Evolutionary conservation across 148 eudicot genomes (phyloP), one percentile per base, ranked within the genome.

Genomic region (Rhododendron molle): DNA sequence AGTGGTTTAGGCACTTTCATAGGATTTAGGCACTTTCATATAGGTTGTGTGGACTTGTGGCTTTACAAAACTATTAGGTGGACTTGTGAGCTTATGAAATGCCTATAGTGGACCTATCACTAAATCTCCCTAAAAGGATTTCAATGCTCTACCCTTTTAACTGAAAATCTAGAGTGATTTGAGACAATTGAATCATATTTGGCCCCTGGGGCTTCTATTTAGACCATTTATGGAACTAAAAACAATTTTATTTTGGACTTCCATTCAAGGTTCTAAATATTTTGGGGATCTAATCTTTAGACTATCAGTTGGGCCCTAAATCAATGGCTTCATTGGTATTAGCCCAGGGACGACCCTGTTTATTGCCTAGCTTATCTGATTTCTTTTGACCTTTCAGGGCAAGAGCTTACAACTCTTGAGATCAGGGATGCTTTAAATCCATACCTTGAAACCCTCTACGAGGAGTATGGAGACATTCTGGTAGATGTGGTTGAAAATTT

Each of bases 331-430:
- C 18, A 32, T 30, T 71, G 7, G 18, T 14, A 4, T 71, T 71
- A 71, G 38, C 38, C 38, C 6, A 30, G 38, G 76, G 76, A 32
- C 8, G 7, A 71, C 40, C 7, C 36, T 71, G 38, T 65, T 50
- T 14, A 54, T n/a, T 56, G 43, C 74, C 34, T 52, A 12, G 32
- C 52, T 79, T 36, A 34, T 47, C 50, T 15, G 12, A 34, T 77
- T 90, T 83, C n/a, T 73, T 76, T 65, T 67, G 34, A 60, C 26
- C 26, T 81, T 86, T 72, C 89, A 95, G 98, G 98, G 40, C 89
- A 93, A 81, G 98, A 95, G 93, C 97, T 94, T 54, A 90, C 98
- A 21, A 95, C 98, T 85, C 93, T 94, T 84, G 98, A 95, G 91
- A 95, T 95, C 50, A 89, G 98, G 87, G 97, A 94, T 81, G 94